Evolutionary conservation across 2,329 filamentous ascomycete species (phyloP), one percentile per base, ranked within the genome.

Genomic region (Paramyrothecium sp.): DNA sequence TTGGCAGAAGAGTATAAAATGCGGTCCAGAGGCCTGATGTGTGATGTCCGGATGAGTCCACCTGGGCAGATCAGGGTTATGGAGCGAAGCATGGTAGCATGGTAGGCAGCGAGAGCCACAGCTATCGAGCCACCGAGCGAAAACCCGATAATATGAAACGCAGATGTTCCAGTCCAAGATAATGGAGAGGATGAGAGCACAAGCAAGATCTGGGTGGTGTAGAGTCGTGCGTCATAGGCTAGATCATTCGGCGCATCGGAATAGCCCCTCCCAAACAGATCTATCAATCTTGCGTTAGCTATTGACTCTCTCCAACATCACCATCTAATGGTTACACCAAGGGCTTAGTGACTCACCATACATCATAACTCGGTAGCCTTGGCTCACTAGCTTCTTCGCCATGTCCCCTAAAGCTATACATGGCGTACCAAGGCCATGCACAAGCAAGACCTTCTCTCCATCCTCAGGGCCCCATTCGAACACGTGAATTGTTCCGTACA

Each of bases 341-440:
- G n/a, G n/a, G n/a, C n/a, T 19, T n/a, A n/a, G 12, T 41, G 11
- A 78, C 81, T 73, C 74, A 84, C 85, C 87, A 68, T 94, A 92
- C 2, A 94, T 75, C 83, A 96, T 88, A 2, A 96, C 91, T 59
- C 91, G 81, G 70, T 84, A 92, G 1, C 90, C 89, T 56, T 78
- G 80, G 7, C 76, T 74, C 1, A 83, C 89, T 54, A 96, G 78
- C 54, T 80, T 82, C 67, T 85, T 79, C 16, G 89, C 89, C 38
- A 95, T 70, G 47, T 83, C 80, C 2, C 85, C 86, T 19, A 94
- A 74, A 0, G 89, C 82, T 51, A 93, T 77, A 60, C 86, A 87
- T 0, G 92, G 91, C 5, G 91, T 95, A 53, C 86, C 90, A 65
- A 95, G 92, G 5, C 92, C 92, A 71, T 94, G 92, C n/a, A 96